Evolutionary conservation across 169 alveolate species (phyloP).

Genomic region (Perkinsus chesapeaki): DNA sequence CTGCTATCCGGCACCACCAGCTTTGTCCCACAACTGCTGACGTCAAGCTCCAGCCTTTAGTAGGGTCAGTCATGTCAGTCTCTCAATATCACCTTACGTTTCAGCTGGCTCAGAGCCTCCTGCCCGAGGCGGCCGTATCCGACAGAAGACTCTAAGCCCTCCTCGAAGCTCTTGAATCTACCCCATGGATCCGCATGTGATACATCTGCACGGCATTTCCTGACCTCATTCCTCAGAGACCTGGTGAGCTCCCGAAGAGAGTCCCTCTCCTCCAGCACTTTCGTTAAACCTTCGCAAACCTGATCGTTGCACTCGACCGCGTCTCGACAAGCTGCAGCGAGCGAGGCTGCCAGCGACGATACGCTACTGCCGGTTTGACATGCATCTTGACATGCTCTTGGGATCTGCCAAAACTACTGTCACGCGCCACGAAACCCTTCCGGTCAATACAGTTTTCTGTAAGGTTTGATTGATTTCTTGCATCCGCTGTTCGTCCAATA

Average conservation of each 20-base stretch:
- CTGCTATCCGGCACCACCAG: not conserved
- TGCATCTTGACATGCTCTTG: not conserved
- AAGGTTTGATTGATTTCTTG: not conserved
- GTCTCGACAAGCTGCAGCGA: not conserved
- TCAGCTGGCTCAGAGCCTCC: not conserved
- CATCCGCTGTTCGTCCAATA: not conserved
- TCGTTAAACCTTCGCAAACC: not conserved
- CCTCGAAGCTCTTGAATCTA: not conserved
- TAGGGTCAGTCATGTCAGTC: not conserved
- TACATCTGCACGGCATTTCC: not conserved
- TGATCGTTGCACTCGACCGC: not conserved
- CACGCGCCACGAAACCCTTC: too few relatives aligned
- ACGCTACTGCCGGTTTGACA: not conserved
- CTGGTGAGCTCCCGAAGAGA: not conserved
- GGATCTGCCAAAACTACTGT: not conserved
- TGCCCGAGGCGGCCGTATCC: not conserved
- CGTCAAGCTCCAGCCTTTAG: not conserved
- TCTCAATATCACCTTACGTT: not conserved
- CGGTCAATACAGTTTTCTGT: not conserved
- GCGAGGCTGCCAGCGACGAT: not conserved
- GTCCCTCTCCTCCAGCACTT: not conserved
- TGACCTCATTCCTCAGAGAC: not conserved
- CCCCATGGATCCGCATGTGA: not conserved
- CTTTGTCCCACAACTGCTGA: not conserved
- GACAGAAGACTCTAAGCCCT: not conserved